phyloP scores from a whole-genome alignment of 177 flowering plant species.

The Telopea speciosissima region DNA sequence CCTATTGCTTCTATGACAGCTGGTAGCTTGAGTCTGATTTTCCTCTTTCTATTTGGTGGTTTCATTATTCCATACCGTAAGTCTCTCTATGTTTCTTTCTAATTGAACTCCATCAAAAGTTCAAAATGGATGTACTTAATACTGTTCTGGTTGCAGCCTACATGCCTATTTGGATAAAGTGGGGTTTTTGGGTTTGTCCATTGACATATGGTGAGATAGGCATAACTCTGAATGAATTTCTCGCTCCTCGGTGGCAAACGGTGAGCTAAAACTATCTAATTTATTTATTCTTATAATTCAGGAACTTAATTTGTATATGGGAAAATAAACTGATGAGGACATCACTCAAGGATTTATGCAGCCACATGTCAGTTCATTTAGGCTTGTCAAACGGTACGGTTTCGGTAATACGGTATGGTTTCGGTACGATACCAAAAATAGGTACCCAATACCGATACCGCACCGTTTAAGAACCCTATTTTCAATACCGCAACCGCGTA shows the following conservation, averaged over 20 bases:
- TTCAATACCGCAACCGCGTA: too few species aligned
- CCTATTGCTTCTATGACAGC: slow-evolving; percentile 35
- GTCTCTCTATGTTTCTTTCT: slow-evolving; percentile 8
- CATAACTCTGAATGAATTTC: background rate
- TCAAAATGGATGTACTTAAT: too few species aligned
- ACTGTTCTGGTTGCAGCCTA: slow-evolving; percentile 39
- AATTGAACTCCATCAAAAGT: too few species aligned
- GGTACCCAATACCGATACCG: too few species aligned
- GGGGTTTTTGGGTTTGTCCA: background rate
- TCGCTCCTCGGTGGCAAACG: slow-evolving; percentile 8
- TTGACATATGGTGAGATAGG: background rate
- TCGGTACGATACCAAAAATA: too few species aligned
- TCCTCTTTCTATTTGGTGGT: slow-evolving; percentile 45
- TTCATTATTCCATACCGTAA: slow-evolving; percentile 58
- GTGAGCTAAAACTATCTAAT: slow-evolving; percentile 5
- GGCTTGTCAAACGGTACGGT: too few species aligned
- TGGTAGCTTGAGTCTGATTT: slow-evolving; percentile 31
- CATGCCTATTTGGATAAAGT: slow-evolving; percentile 50
- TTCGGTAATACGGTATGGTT: too few species aligned
- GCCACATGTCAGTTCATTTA: too few species aligned
- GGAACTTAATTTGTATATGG: too few species aligned
- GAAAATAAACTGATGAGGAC: too few species aligned
- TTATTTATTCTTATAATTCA: background rate
- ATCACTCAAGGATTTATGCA: too few species aligned
- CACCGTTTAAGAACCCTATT: too few species aligned